A percentile compares a stretch with the other conserved stretches of the same genome.
Evolutionary conservation across 2,329 filamentous ascomycete genomes (phyloP).

Genomic region (Aspergillus amoenus): DNA sequence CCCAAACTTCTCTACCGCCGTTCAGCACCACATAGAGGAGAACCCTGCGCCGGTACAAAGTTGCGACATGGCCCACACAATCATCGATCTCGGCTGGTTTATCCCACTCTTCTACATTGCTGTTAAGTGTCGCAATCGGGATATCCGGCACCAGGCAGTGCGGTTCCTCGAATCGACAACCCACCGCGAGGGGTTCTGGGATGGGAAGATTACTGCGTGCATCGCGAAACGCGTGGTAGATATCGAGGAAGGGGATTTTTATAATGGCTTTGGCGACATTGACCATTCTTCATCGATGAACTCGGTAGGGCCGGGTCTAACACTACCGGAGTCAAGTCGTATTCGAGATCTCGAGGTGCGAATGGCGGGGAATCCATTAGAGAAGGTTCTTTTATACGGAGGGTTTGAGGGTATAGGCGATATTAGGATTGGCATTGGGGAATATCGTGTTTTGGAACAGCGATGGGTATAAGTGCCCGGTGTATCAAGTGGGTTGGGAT

Average conservation of each 20-base stretch:
- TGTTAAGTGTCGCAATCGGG: conserved; percentile 33
- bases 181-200: conserved; percentile 11
- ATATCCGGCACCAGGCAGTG: conserved; percentile 28
- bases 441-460: neutral
- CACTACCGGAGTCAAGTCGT: neutral
- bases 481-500: neutral
- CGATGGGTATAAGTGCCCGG: neutral
- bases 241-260: conserved; percentile 3
- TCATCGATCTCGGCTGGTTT: conserved; percentile 33
- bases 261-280: neutral
- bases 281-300: neutral
- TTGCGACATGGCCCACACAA: conserved; percentile 7
- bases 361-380: neutral
- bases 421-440: neutral
- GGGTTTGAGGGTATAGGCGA: neutral
- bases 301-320: neutral
- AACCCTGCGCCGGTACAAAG: neutral
- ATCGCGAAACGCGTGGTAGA: conserved; percentile 3
- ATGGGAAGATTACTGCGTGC: neutral
- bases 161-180: neutral
- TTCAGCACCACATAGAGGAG: neutral
- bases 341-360: conserved; percentile 3
- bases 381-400: conserved; percentile 3
- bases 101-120: conserved; percentile 34
- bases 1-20: neutral